phyloP scores from a whole-genome alignment of 73 alveolate species.

The Symbiodinium pilosum region DNA sequence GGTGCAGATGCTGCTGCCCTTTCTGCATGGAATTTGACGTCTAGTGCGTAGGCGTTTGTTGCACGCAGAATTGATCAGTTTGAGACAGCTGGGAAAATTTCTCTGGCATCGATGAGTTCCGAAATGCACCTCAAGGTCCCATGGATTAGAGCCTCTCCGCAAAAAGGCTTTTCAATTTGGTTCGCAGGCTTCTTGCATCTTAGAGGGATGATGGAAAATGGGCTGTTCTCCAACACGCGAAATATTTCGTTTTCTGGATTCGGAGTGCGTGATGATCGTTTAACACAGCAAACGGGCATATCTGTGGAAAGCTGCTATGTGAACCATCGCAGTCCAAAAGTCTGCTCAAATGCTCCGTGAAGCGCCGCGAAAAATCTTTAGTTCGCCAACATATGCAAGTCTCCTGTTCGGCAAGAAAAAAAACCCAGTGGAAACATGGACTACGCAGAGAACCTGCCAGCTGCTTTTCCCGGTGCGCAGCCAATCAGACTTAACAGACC shows the following conservation, averaged over 20 bases:
- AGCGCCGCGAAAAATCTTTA: not conserved
- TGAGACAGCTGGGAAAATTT: constrained; percentile 26
- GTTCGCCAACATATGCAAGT: constrained; percentile 25
- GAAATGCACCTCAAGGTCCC: not conserved
- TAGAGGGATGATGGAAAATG: constrained; percentile 10
- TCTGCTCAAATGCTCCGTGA: constrained; percentile 9
- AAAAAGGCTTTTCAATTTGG: not conserved
- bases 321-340: not conserved
- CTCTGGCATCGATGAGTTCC: not conserved
- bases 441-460: not conserved
- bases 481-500: not conserved
- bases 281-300: not conserved
- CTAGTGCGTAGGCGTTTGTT: constrained; percentile 21
- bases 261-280: too few species aligned
- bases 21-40: constrained; percentile 37
- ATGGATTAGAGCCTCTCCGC: not conserved
- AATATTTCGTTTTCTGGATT: constrained; percentile 37
- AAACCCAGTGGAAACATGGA: not conserved
- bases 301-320: constrained; percentile 13
- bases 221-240: constrained; percentile 37
- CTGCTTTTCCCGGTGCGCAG: not conserved
- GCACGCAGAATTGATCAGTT: constrained; percentile 30
- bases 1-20: not conserved
- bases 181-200: not conserved
- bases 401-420: not conserved